phyloP scores from a whole-genome alignment of 2,329 filamentous ascomycete species.

The Apiospora pterosperma region DNA sequence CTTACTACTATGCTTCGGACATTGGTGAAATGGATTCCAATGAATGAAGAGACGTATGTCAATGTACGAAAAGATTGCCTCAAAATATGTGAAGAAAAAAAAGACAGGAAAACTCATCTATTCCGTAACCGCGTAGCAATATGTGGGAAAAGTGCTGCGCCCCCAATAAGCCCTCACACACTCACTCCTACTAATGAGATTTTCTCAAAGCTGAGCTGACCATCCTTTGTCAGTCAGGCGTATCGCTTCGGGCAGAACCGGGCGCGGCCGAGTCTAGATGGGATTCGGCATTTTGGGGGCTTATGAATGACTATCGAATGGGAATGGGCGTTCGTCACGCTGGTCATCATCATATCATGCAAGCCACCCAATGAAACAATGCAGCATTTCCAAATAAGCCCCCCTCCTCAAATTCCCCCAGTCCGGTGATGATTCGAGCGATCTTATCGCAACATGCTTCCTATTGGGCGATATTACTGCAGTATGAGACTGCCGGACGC shows the following conservation, averaged over 20 bases:
- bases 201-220: neutral
- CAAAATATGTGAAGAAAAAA: too few species aligned
- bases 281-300: neutral
- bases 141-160: too few species aligned
- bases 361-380: neutral
- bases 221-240: neutral
- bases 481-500: neutral
- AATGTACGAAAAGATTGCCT: too few species aligned
- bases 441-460: neutral
- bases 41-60: too few species aligned
- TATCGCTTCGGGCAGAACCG: neutral
- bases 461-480: neutral
- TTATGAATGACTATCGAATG: neutral
- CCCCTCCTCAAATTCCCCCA: neutral
- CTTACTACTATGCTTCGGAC: too few species aligned
- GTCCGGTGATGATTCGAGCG: neutral
- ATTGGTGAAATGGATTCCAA: too few species aligned
- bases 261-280: neutral
- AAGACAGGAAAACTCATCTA: too few species aligned
- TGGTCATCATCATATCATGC: neutral
- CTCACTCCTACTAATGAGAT: too few species aligned
- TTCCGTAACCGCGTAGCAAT: too few species aligned
- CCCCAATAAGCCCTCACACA: neutral
- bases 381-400: neutral
- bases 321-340: neutral